Base-by-base conservation (phyloP, 2,329 filamentous ascomycete species). In the Fusarium coicis region DNA sequence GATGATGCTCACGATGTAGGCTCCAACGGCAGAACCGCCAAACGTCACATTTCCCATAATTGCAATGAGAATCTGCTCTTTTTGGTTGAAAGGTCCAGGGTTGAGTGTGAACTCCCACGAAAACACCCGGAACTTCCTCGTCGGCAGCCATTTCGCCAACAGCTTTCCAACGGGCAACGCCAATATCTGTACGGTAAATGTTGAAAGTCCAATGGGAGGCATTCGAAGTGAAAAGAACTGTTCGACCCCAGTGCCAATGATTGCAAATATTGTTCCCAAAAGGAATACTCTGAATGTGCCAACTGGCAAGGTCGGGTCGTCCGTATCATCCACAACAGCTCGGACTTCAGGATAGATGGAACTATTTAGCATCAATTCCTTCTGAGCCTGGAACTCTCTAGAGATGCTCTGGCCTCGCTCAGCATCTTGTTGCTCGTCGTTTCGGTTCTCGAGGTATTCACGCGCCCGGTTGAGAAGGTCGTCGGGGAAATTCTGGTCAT, bases 41-140 rank as follows among this genome's bases (percentile, higher is more conserved):
- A 81, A 84, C 1, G 83, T 82, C 0, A 86, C 86, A 75, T 90
- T 90, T 37, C 89, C 86, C 85, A 88, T 87, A 66, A 87, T 85
- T n/a, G 84, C 84, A 52, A 89, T 85, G 9, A 89, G 77, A 73
- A 87, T 83, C 72, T 89, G 87, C 72, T 89, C 87, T 71, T 89
- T 89, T 63, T 85, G 84, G 64, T 83, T 86, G 75, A 89, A 89
- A 0, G 83, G 83, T 0, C 86, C 85, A 0, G 86, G 85, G 61
- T 88, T 88, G 10, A 83, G 71, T 0, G 76, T 80, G 28, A 84
- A 82, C 10, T 78, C 70, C 21, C 68, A 67, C 3, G 30, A 34
- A 9, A 57, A 50, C 3, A 72, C 7, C 2, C 44, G 14, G 11
- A 76, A 70, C 10, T 23, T 55, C 10, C 43, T 66, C 10, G 18